These are phyloP conservation scores for Theileria sp. DNA, from an alignment of 169 alveolate genomes.

Conservation along the genomic window DNA sequence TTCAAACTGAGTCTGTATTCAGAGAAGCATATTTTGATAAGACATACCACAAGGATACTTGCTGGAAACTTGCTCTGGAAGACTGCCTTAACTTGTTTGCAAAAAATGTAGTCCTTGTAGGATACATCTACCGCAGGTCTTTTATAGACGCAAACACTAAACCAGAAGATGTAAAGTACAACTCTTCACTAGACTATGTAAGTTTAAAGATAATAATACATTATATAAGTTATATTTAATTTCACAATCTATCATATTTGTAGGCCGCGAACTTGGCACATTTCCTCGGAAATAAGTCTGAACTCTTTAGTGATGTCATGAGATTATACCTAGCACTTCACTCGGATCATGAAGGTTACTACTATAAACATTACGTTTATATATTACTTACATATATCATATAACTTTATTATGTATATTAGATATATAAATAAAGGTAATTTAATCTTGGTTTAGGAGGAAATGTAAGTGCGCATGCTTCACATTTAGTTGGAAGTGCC, in stretches of 20 bases:
- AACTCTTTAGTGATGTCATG: conserved; percentile 67
- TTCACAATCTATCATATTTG: not conserved
- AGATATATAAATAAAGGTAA: not conserved
- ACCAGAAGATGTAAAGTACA: conserved; percentile 69
- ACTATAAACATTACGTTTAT: not conserved
- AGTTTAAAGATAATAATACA: not conserved
- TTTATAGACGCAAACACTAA: conserved; percentile 67
- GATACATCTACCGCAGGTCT: conserved; percentile 74
- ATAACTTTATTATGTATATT: not conserved
- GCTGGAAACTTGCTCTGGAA: conserved; percentile 87
- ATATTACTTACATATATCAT: no score
- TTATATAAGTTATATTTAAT: not conserved
- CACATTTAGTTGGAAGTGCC: conserved; percentile 91
- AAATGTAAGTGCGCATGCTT: conserved; percentile 92
- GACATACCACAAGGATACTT: conserved; percentile 76
- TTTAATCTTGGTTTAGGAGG: conserved; percentile 78
- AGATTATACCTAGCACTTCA: conserved; percentile 80
- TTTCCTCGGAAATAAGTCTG: conserved; percentile 66
- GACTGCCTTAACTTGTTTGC: conserved; percentile 85
- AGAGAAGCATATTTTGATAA: conserved; percentile 74
- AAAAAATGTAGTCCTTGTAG: conserved; percentile 66
- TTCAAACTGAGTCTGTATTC: conserved; percentile 83
- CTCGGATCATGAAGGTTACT: conserved; percentile 86
- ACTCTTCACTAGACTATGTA: conserved; percentile 73
- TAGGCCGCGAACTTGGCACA: conserved; percentile 69